Conservation (phyloP, 1,139 yeast species). For the Pichia sp. region DNA sequence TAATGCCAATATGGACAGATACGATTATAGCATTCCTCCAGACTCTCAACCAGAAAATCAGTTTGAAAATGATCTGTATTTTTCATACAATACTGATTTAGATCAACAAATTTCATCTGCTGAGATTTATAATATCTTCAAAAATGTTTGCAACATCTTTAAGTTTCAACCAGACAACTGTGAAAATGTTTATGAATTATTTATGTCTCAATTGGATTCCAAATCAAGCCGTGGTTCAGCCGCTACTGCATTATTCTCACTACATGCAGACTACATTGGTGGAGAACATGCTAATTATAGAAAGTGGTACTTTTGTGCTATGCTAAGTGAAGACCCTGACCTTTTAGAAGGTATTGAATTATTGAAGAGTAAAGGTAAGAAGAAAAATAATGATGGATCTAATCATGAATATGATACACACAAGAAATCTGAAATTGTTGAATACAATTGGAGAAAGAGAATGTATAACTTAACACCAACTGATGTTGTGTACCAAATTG, state of each 20-base stretch:
- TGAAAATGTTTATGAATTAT: slow-evolving; percentile 96
- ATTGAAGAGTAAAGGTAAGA: slow-evolving; percentile 50
- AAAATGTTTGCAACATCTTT: slow-evolving; percentile 84
- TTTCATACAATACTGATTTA: slow-evolving; percentile 94
- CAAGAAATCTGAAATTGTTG: slow-evolving; percentile 59
- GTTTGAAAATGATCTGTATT: slow-evolving; percentile 70
- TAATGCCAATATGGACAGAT: background rate
- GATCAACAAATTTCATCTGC: slow-evolving; percentile 83
- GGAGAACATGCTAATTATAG: slow-evolving; percentile 90
- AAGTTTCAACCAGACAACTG: slow-evolving; percentile 98
- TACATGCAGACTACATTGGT: slow-evolving; percentile 97
- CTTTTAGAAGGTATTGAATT: slow-evolving; percentile 33
- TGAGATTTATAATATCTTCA: slow-evolving; percentile 89
- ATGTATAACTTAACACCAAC: slow-evolving; percentile 69
- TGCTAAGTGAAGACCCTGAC: slow-evolving; percentile 79
- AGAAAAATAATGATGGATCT: slow-evolving; percentile 34
- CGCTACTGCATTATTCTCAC: slow-evolving; percentile 84
- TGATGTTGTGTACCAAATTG: slow-evolving; percentile 88
- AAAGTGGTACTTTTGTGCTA: slow-evolving; percentile 97
- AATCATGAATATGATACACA: slow-evolving; percentile 60
- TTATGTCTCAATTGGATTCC: slow-evolving; percentile 92
- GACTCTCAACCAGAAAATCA: slow-evolving; percentile 10
- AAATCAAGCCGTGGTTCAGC: slow-evolving; percentile 98
- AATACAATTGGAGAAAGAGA: slow-evolving; percentile 76
- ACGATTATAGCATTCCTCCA: background rate